Evolutionary conservation across 1,284 basidiomycete species (phyloP).

Genomic region (Rhodotorula sp.): DNA sequence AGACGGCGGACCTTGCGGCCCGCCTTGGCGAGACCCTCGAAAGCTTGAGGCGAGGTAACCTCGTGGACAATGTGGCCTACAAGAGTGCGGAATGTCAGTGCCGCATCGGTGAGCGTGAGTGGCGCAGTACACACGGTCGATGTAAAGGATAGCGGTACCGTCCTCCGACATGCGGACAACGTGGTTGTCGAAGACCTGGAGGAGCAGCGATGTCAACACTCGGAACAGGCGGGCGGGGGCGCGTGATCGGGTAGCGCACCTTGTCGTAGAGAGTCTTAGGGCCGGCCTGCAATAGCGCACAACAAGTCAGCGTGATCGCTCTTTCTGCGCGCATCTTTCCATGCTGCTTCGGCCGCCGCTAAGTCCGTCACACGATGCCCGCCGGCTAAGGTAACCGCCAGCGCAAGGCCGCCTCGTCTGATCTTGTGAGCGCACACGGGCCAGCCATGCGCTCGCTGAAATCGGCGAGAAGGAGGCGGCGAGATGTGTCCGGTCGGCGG

Average conservation of each 20-base stretch:
- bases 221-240: not conserved
- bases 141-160: constrained; percentile 85
- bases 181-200: constrained; percentile 84
- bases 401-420: too few species aligned
- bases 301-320: not conserved
- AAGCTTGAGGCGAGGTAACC: constrained; percentile 94
- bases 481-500: too few species aligned
- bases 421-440: too few species aligned
- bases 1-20: constrained; percentile 79
- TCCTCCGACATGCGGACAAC: constrained; percentile 78
- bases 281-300: not conserved
- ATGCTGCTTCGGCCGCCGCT: not conserved
- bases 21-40: constrained; percentile 85
- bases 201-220: not conserved
- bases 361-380: not conserved
- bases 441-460: too few species aligned
- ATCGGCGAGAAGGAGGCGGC: too few species aligned
- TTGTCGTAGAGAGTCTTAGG: constrained; percentile 81
- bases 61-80: constrained; percentile 86
- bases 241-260: constrained; percentile 37
- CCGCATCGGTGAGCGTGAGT: too few species aligned
- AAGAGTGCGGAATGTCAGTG: not conserved
- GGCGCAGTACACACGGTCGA: constrained; percentile 64
- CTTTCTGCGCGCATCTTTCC: not conserved
- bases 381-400: not conserved